These are phyloP conservation scores for Kuraishia piskuri DNA, from an alignment of 805 yeast species.

Conservation along the genomic window DNA sequence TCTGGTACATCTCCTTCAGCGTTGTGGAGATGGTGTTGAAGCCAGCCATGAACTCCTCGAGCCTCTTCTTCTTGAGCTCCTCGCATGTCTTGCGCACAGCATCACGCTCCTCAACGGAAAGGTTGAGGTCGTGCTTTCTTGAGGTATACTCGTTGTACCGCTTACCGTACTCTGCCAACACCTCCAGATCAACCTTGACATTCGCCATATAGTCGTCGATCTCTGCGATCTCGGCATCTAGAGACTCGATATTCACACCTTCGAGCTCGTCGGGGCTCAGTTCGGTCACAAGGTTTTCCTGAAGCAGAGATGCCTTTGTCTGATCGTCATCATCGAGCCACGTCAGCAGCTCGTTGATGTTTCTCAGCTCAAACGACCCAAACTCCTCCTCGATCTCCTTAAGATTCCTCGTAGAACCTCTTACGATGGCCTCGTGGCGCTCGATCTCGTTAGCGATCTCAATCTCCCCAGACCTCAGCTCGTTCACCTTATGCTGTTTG, in stretches of 20 bases:
- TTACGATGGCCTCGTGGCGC: slow-evolving; percentile 34
- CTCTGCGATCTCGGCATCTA: slow-evolving; percentile 43
- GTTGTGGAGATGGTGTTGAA: slow-evolving; percentile 80
- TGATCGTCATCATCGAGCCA: slow-evolving; percentile 37
- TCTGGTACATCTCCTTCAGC: slow-evolving; percentile 92
- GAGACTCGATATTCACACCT: slow-evolving; percentile 33
- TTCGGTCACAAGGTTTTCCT: slow-evolving; percentile 29
- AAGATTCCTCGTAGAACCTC: slow-evolving; percentile 29
- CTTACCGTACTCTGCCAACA: slow-evolving; percentile 66
- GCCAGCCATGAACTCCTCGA: slow-evolving; percentile 90
- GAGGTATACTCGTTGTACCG: slow-evolving; percentile 56
- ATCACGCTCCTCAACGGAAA: slow-evolving; percentile 62
- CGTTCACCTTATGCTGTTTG: slow-evolving; percentile 37
- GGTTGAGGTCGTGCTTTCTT: slow-evolving; percentile 59
- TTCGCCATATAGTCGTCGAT: slow-evolving; percentile 48
- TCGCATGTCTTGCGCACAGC: slow-evolving; percentile 51
- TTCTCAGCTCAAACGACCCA: slow-evolving; percentile 38
- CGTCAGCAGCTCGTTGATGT: slow-evolving; percentile 38
- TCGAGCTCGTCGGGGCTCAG: slow-evolving; percentile 44
- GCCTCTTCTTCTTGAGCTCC: slow-evolving; percentile 60
- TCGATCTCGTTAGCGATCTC: slow-evolving; percentile 60
- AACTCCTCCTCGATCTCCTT: slow-evolving; percentile 31
- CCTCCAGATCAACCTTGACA: slow-evolving; percentile 61
- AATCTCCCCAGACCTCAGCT: slow-evolving; percentile 54
- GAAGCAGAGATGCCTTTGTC: slow-evolving; percentile 10